Evolutionary conservation across 495 filamentous ascomycete genomes (phyloP), one percentile per base, ranked within the genome.

Genomic region (Aspergillus olivimuriae): DNA sequence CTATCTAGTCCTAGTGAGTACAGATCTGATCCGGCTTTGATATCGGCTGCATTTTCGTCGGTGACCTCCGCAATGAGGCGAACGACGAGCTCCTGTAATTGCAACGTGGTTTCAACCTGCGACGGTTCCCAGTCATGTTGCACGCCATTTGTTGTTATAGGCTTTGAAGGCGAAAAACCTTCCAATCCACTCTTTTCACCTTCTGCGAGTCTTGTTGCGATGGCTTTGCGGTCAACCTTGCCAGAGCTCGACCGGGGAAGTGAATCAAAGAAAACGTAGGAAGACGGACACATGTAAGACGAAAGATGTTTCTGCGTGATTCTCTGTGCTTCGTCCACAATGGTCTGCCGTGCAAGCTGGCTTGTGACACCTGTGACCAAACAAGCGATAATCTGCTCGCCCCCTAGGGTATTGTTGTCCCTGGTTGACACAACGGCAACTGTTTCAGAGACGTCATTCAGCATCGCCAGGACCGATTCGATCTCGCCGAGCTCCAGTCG

Each of bases 401-500:
- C 46, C 3, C 51, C 50, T 18, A 50, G 44, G 8, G 44, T 37
- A 18, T 39, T 20, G 26, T 31, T 19, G 11, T 59, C 56, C 15
- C 46, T 30, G 9, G 36, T 52, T 1, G 43, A 41, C 17, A 57
- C 46, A 4, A 59, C 43, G 0, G 47, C 48, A 39, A 56, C 53
- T 28, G 41, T 51, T 14, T 56, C 53, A 4, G 48, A 45, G 20
- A 59, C 44, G 4, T 47, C 53, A n/a, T 32, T 20, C 2, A 48
- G 47, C 2, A 45, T 50, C 1, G 56, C 39, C 16, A 60, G 44
- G 1, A 55, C 51, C 0, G 48, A 52, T 44, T 95, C 89, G 36
- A 94, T 91, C 42, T 95, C 89, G 43, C 83, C 83, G 16, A 95
- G 80, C 61, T 95, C 89, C 47, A 95, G 86, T 18, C 89, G 75